These are phyloP conservation scores for Heterobasidion parviporum DNA, from an alignment of 1,284 basidiomycete species.

Conservation along the genomic window DNA sequence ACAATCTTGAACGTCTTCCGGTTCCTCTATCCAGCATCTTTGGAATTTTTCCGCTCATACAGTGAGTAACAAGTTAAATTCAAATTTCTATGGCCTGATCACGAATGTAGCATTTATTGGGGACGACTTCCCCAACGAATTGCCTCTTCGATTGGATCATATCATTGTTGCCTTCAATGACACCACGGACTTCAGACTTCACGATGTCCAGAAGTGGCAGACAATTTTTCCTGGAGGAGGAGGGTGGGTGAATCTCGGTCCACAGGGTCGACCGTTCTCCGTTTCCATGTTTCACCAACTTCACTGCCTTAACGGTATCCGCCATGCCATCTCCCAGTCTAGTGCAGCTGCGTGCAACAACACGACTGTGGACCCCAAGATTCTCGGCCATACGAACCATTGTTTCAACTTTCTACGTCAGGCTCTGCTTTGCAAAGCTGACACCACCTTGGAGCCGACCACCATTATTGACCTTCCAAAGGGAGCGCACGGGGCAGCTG, in stretches of 20 bases:
- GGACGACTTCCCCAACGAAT: neutral
- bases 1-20: too few species aligned
- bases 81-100: neutral
- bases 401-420: neutral
- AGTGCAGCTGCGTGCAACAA: neutral
- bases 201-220: neutral
- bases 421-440: neutral
- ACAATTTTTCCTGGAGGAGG: neutral
- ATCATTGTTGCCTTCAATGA: neutral
- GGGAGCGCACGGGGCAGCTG: neutral
- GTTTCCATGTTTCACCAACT: slow-evolving; percentile 7
- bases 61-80: neutral
- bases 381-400: neutral
- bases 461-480: neutral
- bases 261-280: neutral
- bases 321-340: neutral
- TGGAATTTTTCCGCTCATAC: too few species aligned
- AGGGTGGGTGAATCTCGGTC: neutral
- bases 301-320: slow-evolving; percentile 7
- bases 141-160: neutral
- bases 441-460: neutral
- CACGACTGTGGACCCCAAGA: neutral
- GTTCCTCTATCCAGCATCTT: too few species aligned
- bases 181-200: neutral
- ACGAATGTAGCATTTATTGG: neutral